Base-by-base conservation (phyloP, 306 rosid species). In the Ziziphus jujuba region DNA sequence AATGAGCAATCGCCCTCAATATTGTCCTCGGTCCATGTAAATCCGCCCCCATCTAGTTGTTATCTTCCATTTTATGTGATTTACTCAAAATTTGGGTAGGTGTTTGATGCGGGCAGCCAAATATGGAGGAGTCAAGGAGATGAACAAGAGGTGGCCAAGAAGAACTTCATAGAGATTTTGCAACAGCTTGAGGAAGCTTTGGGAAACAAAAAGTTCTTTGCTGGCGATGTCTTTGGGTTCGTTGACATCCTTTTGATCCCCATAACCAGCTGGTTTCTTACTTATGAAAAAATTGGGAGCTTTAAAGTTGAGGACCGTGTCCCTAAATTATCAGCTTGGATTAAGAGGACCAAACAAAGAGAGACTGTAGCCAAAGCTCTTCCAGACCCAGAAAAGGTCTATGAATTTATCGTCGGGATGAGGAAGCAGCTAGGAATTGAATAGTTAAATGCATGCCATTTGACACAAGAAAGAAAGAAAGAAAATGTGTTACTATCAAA, bases 311-410 rank as follows among this genome's bases (percentile, higher is more conserved):
- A 76, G 56, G 90, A 85, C 5, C 76, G 74, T 0, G 5, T 66
- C 25, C 95, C 97, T 28, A 90, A 85, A 63, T 23, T 87, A 52
- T 80, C 95, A 8, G 86, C 88, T 44, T 90, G 91, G 95, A 66
- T 80, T 40, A 79, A 82, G 52, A 84, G 83, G 45, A 70, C 81
- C 72, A 57, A 72, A 75, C 55, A 62, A 19, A 82, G 82, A 67
- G 70, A 75, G 9, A 72, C 77, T 23, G 88, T 87, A 5, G 73
- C 76, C 31, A 87, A 81, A 49, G 77, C 69, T 43, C 65, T 76
- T 6, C 84, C 90, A 0, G 83, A 84, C 71, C 74, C 91, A 21
- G 80, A 82, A 55, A 84, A 78, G 63, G 71, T 87, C 12, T 75
- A 82, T 63, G 80, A 75, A 10, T 79, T 90, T 71, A 70, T 80